Conservation (phyloP, 2,329 filamentous ascomycete genomes). For the Cladosporium sp. region DNA sequence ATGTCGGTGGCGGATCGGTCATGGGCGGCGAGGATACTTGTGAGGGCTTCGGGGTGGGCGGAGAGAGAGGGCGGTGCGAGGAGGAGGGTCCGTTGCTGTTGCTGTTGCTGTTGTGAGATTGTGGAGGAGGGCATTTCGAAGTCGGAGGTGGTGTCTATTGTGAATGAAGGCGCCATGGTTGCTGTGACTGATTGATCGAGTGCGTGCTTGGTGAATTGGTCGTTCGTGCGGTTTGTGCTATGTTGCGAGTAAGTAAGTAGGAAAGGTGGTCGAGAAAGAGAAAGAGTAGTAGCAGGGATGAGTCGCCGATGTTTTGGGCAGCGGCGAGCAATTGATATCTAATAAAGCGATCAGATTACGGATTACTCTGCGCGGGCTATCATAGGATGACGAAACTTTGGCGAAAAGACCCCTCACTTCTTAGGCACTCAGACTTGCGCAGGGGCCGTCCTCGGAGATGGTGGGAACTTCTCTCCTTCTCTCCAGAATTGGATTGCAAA, state of each 20-base stretch:
- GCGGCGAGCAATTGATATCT: not conserved
- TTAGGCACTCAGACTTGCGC: not conserved
- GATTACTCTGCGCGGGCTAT: slow-evolving; percentile 15
- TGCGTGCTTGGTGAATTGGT: not conserved
- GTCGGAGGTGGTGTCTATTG: slow-evolving; percentile 42
- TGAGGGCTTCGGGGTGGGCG: slow-evolving; percentile 76
- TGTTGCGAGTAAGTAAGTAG: not conserved
- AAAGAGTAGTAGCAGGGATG: not conserved
- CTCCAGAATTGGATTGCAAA: slow-evolving; percentile 12
- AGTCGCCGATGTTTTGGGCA: not conserved
- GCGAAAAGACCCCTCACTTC: not conserved
- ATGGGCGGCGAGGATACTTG: slow-evolving; percentile 68
- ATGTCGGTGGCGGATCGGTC: slow-evolving; percentile 79
- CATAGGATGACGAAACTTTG: slow-evolving; percentile 15
- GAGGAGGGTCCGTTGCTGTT: slow-evolving; percentile 66
- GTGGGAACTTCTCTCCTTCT: not conserved
- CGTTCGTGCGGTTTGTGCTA: not conserved
- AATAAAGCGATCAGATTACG: not conserved
- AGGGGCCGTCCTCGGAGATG: slow-evolving; percentile 10
- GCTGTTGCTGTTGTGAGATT: slow-evolving; percentile 24
- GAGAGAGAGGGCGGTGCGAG: slow-evolving; percentile 89
- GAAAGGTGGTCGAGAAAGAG: not conserved
- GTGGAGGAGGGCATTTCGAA: slow-evolving; percentile 33
- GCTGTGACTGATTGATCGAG: not conserved
- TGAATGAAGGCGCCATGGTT: slow-evolving; percentile 42